Conservation (phyloP, 805 yeast genomes). For the Metschnikowia lachancei region DNA sequence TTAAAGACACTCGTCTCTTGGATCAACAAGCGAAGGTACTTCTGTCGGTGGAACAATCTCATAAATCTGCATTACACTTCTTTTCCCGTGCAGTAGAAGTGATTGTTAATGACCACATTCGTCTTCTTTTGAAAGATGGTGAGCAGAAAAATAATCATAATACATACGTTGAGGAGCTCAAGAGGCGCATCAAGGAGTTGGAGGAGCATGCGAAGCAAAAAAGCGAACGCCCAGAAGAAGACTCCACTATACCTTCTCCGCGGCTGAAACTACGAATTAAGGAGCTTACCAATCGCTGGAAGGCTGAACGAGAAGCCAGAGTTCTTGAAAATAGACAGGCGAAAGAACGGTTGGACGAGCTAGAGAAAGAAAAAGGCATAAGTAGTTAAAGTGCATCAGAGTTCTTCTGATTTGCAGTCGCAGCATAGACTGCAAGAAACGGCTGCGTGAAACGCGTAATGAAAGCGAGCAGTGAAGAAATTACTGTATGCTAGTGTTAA, state of each 20-base stretch:
- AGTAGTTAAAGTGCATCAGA: too few species aligned
- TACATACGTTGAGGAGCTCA: slow-evolving; percentile 23
- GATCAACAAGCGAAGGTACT: slow-evolving; percentile 2
- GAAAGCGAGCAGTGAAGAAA: background rate
- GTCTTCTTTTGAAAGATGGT: slow-evolving; percentile 35
- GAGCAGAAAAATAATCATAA: slow-evolving; percentile 17
- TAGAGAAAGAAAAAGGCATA: slow-evolving; percentile 21
- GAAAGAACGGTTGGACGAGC: slow-evolving; percentile 45
- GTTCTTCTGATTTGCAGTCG: slow-evolving; percentile 3
- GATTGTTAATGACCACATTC: slow-evolving; percentile 55
- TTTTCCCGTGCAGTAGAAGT: slow-evolving; percentile 61
- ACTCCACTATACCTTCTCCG: slow-evolving; percentile 23
- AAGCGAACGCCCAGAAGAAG: slow-evolving; percentile 20
- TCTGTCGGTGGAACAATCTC: slow-evolving; percentile 27
- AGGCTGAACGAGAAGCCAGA: slow-evolving; percentile 67
- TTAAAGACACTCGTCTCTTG: slow-evolving; percentile 10
- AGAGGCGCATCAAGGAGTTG: slow-evolving; percentile 17
- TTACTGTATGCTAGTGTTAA: too few species aligned
- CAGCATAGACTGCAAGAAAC: background rate
- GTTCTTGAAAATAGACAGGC: slow-evolving; percentile 60
- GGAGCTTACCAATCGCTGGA: slow-evolving; percentile 64
- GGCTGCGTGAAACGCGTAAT: slow-evolving; percentile 1
- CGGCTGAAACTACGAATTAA: slow-evolving; percentile 51
- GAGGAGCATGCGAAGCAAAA: slow-evolving; percentile 30
- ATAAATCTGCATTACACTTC: slow-evolving; percentile 49